Evolutionary conservation across 208 protist species (phyloP), one percentile per base, ranked within the genome.

Genomic region (Endotrypanum monterogeii): DNA sequence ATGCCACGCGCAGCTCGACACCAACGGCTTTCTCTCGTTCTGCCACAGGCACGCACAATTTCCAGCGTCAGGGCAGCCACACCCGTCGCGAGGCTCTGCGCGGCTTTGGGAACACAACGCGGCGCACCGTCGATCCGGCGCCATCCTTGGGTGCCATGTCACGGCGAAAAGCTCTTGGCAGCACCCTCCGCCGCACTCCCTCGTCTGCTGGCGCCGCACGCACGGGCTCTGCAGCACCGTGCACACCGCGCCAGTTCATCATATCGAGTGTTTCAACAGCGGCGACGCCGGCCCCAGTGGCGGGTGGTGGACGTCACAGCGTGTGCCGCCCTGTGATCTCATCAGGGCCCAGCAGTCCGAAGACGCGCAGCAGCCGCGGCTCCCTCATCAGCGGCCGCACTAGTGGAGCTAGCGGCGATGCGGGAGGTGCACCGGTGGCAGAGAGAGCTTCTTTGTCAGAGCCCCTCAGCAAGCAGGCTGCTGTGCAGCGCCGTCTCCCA

Each of bases 251-350:
- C 37, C 76, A 28, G 35, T 76, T 69, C 57, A 55, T 81, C 56
- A 62, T 80, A 28, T 8, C 71, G 2, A 81, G 76, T 50, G 76
- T 81, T 0, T 76, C 76, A n/a, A 81, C 69, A 1, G 76, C 76
- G 0, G 48, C 11, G 56, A 73, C 70, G 12, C 48, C 76, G 3
- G 76, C 71, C 25, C 50, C 48, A 8, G 56, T 69, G 0, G 51
- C 46, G 11, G 54, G 60, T 11, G 46, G 57, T 44, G 55, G 54
- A n/a, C 8, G 14, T 14, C 62, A 76, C 51, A 32, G 56, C 56
- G 70, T 48, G 28, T 30, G 37, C 18, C 54, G 76, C 1, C 76
- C 76, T 50, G 65, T 81, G 35, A 70, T 81, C 5, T 71, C 75
- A 25, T 80, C 69, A n/a, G 41, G 55, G 12, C 41, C 60, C 6